A percentile compares a stretch with the other conserved stretches of the same genome.
Conservation (phyloP, 345 rosid genomes). For the Litchi chinensis region DNA sequence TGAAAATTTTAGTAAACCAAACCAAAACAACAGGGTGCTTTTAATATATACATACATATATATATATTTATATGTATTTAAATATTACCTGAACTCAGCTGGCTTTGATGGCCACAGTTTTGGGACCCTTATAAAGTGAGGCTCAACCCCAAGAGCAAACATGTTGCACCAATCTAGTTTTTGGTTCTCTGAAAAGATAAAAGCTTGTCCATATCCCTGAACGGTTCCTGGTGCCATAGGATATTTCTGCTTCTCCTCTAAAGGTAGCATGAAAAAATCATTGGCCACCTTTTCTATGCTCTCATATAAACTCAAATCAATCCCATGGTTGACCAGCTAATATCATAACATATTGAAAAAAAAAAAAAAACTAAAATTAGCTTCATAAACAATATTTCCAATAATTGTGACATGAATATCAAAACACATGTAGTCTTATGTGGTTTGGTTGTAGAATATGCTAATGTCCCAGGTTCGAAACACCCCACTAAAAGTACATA, state of each 20-base stretch:
- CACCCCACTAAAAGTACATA: too few relatives aligned
- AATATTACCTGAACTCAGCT: slow-evolving; percentile 62
- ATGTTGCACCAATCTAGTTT: slow-evolving; percentile 98
- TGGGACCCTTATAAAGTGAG: slow-evolving; percentile 69
- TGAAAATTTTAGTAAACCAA: background rate
- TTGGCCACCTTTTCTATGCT: slow-evolving; percentile 67
- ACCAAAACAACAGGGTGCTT: background rate
- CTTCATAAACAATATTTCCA: background rate
- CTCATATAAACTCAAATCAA: slow-evolving; percentile 58
- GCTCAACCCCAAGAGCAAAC: slow-evolving; percentile 92
- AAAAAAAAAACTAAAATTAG: background rate
- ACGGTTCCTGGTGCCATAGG: slow-evolving; percentile 91
- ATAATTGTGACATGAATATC: background rate
- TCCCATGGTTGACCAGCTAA: slow-evolving; percentile 82
- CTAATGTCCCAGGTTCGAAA: too few relatives aligned
- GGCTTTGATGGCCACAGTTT: slow-evolving; percentile 84
- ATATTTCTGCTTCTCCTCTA: slow-evolving; percentile 80
- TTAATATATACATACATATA: too few relatives aligned
- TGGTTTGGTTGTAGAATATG: too few relatives aligned
- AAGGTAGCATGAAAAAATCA: slow-evolving; percentile 80
- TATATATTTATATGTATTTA: too few relatives aligned
- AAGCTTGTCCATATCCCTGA: slow-evolving; percentile 97
- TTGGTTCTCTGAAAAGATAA: slow-evolving; percentile 90
- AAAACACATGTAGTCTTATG: too few relatives aligned
- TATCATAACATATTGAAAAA: slow-evolving; percentile 1